Base-by-base conservation (phyloP, 192 early-diverging fungal species). In the Coemansia aciculifera region DNA sequence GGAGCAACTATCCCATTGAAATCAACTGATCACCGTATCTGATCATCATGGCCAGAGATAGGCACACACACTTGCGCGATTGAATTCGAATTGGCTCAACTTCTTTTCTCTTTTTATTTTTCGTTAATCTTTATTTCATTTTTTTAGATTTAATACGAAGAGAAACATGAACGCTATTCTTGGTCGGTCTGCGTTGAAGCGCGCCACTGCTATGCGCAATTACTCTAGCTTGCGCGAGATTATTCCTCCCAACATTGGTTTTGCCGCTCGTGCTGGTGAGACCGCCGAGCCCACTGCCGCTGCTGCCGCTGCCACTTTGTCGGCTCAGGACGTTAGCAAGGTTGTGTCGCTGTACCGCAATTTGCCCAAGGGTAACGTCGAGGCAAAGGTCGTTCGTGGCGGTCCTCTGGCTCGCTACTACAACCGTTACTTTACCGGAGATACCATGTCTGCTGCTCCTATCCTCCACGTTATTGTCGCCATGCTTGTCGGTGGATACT, bases 321-420 rank as follows among this genome's bases (percentile, higher is more conserved):
- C 85, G 66, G 81, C 84, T n/a, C 78, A 82, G 77, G 85, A 88
- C 65, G 86, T 90, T 56, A 72, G 67, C 72, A 80, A 87, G 71
- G 84, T 92, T 43, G 89, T 92, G 52, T 85, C 79, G 65, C 86
- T 90, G 71, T 92, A 92, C 87, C 87, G 89, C 74, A 85, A 85
- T 69, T 76, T 92, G 68, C 91, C 91, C 77, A 92, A 88, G 86
- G 91, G 91, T 62, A 27, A 78, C 38, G 86, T 76, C 64, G 72
- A 76, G 62, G 75, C 77, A 63, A 65, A 77, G 66, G 81, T 83
- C 70, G 83, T 85, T 51, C 80, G 83, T 40, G 66, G 72, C 34
- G 89, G 91, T 31, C 84, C 82, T 37, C 61, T 79, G 67, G 69
- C 62, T 52, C 81, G 86, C 67, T 92, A 92, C 85, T 87, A 90